Evolutionary conservation across 2,329 filamentous ascomycete genomes (phyloP), one percentile per base, ranked within the genome.

Genomic region (Cordyceps javanica): DNA sequence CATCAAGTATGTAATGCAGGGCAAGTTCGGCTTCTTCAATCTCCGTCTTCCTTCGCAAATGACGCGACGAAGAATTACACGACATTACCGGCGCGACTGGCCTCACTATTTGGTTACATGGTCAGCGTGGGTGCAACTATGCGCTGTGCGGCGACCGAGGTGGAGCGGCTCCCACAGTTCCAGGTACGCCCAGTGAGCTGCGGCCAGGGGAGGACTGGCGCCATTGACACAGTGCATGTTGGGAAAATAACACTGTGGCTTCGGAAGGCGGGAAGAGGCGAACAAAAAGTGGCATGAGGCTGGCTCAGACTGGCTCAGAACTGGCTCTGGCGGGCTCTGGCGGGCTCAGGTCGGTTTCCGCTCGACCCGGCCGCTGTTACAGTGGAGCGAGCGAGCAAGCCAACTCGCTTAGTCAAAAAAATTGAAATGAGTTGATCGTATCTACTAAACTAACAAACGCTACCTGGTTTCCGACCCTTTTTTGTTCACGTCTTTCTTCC

Each of bases 241-340:
- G 11, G 11, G 9, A 32, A 34, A 25, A 11, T 44, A 42, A 25
- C 53, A 55, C 53, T n/a, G 42, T 56, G n/a, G 19, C 32, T 36
- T 36, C 34, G 26, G 13, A 19, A 13, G 11, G 19, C 25, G 25
- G 51, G 21, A 34, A 55, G 28, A 36, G n/a, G 28, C 28, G 9
- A 16, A 9, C 9, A 48, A n/a, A 56, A 56, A 56, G 53, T 56
- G 53, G 53, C 44, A 56, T 56, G 53, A 56, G n/a, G n/a, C n/a
- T n/a, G n/a, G n/a, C n/a, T n/a, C n/a, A n/a, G n/a, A n/a, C n/a
- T n/a, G n/a, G n/a, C n/a, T n/a, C n/a, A n/a, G n/a, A n/a, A n/a
- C n/a, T n/a, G n/a, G n/a, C n/a, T n/a, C n/a, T n/a, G n/a, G n/a
- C n/a, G n/a, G n/a, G n/a, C n/a, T n/a, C n/a, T n/a, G n/a, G 44